These are phyloP conservation scores for Lipomyces sp. DNA, from an alignment of 805 yeast genomes.

Conservation along the genomic window DNA sequence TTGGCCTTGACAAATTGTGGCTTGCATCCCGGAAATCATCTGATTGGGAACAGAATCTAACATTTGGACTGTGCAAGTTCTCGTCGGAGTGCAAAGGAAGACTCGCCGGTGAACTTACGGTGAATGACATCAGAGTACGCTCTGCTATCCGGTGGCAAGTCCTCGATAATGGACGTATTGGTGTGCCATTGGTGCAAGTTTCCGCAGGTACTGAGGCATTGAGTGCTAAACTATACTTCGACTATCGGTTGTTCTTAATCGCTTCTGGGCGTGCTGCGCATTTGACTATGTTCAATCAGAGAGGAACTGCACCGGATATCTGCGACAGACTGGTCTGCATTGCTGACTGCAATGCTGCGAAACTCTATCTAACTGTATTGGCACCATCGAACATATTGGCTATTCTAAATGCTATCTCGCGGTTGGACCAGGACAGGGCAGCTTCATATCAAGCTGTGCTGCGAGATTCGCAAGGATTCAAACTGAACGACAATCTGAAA, in stretches of 20 bases:
- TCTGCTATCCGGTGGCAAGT: constrained; percentile 75
- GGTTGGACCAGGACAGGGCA: constrained; percentile 75
- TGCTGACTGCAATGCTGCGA: constrained; percentile 53
- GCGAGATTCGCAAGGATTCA: constrained; percentile 56
- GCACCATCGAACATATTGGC: constrained; percentile 84
- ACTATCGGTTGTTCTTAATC: constrained; percentile 82
- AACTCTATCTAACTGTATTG: constrained; percentile 75
- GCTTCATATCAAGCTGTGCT: constrained; percentile 77
- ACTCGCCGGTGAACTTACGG: constrained; percentile 68
- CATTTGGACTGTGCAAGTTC: constrained; percentile 61
- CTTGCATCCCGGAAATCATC: constrained; percentile 66
- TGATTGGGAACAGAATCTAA: constrained; percentile 72
- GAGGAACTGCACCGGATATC: constrained; percentile 52
- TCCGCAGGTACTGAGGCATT: constrained; percentile 61
- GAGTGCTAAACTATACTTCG: constrained; percentile 71
- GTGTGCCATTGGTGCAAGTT: constrained; percentile 69
- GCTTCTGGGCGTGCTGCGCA: constrained; percentile 55
- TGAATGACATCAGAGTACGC: constrained; percentile 58
- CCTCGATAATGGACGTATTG: constrained; percentile 48
- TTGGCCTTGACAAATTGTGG: constrained; percentile 67
- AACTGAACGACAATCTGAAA: constrained; percentile 42
- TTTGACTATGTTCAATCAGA: constrained; percentile 70
- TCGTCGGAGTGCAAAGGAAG: constrained; percentile 71
- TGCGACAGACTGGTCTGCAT: constrained; percentile 56
- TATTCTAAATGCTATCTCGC: constrained; percentile 67